Evolutionary conservation across 306 rosid genomes (phyloP).

Genomic region (Vigna nakashimae): DNA sequence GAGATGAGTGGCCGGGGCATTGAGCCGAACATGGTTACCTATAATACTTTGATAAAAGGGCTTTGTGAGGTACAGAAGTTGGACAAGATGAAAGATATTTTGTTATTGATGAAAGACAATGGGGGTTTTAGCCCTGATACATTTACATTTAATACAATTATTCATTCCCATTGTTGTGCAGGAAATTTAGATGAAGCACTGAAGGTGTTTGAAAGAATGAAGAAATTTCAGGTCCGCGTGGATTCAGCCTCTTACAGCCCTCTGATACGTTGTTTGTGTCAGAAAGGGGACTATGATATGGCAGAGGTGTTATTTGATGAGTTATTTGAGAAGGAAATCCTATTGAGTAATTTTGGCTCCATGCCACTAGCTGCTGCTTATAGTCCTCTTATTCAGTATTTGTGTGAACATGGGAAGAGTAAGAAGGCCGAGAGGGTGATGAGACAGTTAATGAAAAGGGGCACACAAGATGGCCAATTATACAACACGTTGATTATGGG

Average conservation of each 20-base stretch:
- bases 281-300: conserved; percentile 54
- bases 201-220: conserved; percentile 68
- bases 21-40: conserved; percentile 68
- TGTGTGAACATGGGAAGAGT: conserved; percentile 74
- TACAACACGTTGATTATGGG: conserved; percentile 81
- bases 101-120: conserved; percentile 51
- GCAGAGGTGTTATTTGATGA: conserved; percentile 81
- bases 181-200: conserved; percentile 75
- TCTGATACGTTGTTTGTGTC: conserved; percentile 68
- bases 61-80: conserved; percentile 69
- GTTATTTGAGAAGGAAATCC: conserved; percentile 61
- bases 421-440: conserved; percentile 75
- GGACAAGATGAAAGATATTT: conserved; percentile 65
- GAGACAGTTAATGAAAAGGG: conserved; percentile 88
- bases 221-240: conserved; percentile 53
- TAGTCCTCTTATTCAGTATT: conserved; percentile 67
- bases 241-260: conserved; percentile 88
- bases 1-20: conserved; percentile 73
- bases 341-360: conserved; percentile 61
- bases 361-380: conserved; percentile 85
- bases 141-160: conserved; percentile 78
- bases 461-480: conserved; percentile 79
- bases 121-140: conserved; percentile 67
- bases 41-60: conserved; percentile 79
- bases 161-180: conserved; percentile 65